Base-by-base conservation (phyloP, 129 eudicot genomes). In the Cynara cardunculus region DNA sequence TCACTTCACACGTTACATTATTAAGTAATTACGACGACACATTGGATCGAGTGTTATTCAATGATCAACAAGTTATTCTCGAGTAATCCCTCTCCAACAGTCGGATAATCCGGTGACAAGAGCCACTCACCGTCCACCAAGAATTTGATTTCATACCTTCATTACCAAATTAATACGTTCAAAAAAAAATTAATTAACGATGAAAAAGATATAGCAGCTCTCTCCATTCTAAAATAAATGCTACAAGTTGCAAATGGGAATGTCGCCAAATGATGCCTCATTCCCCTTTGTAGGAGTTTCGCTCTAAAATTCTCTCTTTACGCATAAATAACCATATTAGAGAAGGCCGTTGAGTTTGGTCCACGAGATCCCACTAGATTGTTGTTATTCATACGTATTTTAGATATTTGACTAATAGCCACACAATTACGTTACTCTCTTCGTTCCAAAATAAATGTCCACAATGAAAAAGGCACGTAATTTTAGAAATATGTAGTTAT, bases 41-140 rank as follows among this genome's bases (percentile, higher is more conserved):
- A 13, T 34, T 59, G 21, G 75, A 34, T 34, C 0, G 39, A 68
- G 76, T 37, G 59, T 75, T 88, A 95, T 74, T 86, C 93, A 24
- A 95, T 97, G 18, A 95, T 76, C 87, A 95, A 77, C 80, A 95
- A 86, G 79, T 90, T 95, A 86, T 95, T 95, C 87, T 90, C 87
- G 88, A 82, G 91, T 74, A 87, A 77, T 28, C 99, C 99, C 81
- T 84, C 97, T 1, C 97, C 99, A 8, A 88, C 85, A 16, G 89
- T 88, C 10, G 96, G 99, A 22, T 86, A 88, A 61, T 95, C 94
- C 10, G 90, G 88, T 35, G 99, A 95, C 65, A 95, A 53, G 0
- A 78, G 78, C 97, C 99, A 95, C 37, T 95, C 96, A 18, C 96
- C 99, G 75, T 95, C 99, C 75, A 95, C 94, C 90, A 95, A 79